Evolutionary conservation across 768 basidiomycete genomes (phyloP), one percentile per base, ranked within the genome.

Genomic region (Lactifluus subvellereus): DNA sequence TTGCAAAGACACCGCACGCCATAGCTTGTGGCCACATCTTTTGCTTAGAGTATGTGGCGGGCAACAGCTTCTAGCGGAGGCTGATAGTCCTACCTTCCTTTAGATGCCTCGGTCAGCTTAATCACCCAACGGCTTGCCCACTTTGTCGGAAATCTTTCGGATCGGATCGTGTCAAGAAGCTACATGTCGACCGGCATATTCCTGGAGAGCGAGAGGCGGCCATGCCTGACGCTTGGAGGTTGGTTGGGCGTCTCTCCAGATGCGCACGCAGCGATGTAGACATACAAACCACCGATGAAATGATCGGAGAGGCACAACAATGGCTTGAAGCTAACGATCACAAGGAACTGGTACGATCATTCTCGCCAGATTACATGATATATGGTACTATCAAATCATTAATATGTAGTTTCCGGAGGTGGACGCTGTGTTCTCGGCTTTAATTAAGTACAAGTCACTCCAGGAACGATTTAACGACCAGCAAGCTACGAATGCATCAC

Each of bases 1-100:
- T 77, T 43, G 73, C 76, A 47, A 79, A 79, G 69, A 76, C 81
- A 52, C 88, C 88, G 6, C 82, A 87, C 72, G 85, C 83, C 13
- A 89, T 91, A 65, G 80, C 84, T 35, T 91, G 89, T 69, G 89
- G 89, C 43, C 87, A 90, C 73, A 80, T 88, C 42, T 89, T 90
- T 76, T 90, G 88, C 71, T 77, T 77, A 70, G 72, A 75, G 88
- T 88, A 70, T 71, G 86, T 79, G 53, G 33, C 9, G 16, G n/a
- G 47, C 47, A 45, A 22, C 10, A 47, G 27, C 27, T 27, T 3
- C 27, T 38, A 16, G 11, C 40, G 9, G 42, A 43, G 11, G 37
- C 65, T 59, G 50, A 45, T 47, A 16, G 58, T 30, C 54, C 8
- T 18, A 43, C 14, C 35, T 13, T n/a, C n/a, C 57, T 14, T 20